These are phyloP conservation scores for Lactarius pseudohatsudake DNA, from an alignment of 768 basidiomycete species.

Conservation along the genomic window DNA sequence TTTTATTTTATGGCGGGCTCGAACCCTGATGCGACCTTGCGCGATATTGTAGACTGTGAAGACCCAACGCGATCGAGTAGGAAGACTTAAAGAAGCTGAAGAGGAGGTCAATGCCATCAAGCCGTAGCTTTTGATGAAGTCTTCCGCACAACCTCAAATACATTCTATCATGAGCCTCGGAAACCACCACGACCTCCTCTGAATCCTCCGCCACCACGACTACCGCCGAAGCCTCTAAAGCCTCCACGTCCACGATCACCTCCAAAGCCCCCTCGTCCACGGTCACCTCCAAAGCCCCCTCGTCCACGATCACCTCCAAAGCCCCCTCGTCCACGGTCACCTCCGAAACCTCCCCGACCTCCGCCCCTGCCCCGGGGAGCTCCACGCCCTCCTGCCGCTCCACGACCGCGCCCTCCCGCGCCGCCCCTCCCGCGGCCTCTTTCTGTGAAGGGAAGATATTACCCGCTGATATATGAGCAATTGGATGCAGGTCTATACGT, in stretches of 20 bases:
- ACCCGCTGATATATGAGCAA: slow-evolving; percentile 25
- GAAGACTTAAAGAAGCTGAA: slow-evolving; percentile 39
- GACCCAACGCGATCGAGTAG: slow-evolving; percentile 52
- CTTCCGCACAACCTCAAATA: neutral
- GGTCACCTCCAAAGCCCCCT: slow-evolving; percentile 50
- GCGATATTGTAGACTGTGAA: slow-evolving; percentile 42
- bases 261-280: slow-evolving; percentile 40
- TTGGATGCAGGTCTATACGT: slow-evolving; percentile 21
- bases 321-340: slow-evolving; percentile 41
- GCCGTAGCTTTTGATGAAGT: slow-evolving; percentile 5
- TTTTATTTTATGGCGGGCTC: neutral
- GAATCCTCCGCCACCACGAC: slow-evolving; percentile 42
- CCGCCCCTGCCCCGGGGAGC: slow-evolving; percentile 31
- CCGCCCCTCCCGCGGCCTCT: slow-evolving; percentile 38
- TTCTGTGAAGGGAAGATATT: slow-evolving; percentile 43
- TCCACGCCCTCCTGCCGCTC: slow-evolving; percentile 35
- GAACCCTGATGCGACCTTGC: neutral
- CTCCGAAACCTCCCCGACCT: slow-evolving; percentile 49
- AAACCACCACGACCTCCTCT: slow-evolving; percentile 45
- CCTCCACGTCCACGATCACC: slow-evolving; percentile 46
- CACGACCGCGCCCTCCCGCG: slow-evolving; percentile 30
- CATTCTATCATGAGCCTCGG: slow-evolving; percentile 46
- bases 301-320: slow-evolving; percentile 47
- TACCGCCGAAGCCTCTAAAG: slow-evolving; percentile 45
- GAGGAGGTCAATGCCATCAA: slow-evolving; percentile 23